Conservation (phyloP, 1,284 basidiomycete species). For the Microbotryum intermedium region DNA sequence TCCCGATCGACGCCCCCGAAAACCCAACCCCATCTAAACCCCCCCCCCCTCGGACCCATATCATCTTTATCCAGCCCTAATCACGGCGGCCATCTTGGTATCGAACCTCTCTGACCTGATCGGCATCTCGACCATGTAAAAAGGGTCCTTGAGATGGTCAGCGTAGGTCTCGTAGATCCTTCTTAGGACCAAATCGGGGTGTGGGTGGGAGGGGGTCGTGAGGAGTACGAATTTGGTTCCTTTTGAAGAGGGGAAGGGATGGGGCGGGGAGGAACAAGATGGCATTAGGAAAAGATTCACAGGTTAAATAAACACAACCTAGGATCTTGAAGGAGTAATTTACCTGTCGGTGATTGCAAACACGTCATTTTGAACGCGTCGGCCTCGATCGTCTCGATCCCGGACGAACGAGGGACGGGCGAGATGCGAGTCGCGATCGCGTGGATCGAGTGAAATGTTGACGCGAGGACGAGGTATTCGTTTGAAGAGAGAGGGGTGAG, state of each 20-base stretch:
- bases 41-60: too few species aligned
- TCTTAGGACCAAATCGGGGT: conserved; percentile 38
- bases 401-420: conserved; percentile 68
- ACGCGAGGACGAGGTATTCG: conserved; percentile 92
- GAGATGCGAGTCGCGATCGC: conserved; percentile 90
- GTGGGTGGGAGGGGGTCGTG: conserved; percentile 64
- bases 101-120: conserved; percentile 83
- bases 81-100: conserved; percentile 44
- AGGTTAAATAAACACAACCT: neutral
- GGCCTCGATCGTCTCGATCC: conserved; percentile 86
- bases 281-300: neutral
- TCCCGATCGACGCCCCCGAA: too few species aligned
- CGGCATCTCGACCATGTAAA: conserved; percentile 98
- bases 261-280: too few species aligned
- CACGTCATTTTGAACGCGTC: conserved; percentile 88
- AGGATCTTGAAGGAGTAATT: conserved; percentile 29
- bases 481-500: conserved; percentile 84
- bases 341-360: conserved; percentile 86
- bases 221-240: conserved; percentile 96
- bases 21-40: too few species aligned
- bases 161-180: conserved; percentile 43
- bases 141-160: conserved; percentile 85
- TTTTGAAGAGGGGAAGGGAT: conserved; percentile 37
- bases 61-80: conserved; percentile 23
- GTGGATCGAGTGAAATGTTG: conserved; percentile 94